Percentiles rank a stretch among this genome's conserved stretches.
phyloP scores from a whole-genome alignment of 495 filamentous ascomycete species.

The Staphylotrichum tortipilum region DNA sequence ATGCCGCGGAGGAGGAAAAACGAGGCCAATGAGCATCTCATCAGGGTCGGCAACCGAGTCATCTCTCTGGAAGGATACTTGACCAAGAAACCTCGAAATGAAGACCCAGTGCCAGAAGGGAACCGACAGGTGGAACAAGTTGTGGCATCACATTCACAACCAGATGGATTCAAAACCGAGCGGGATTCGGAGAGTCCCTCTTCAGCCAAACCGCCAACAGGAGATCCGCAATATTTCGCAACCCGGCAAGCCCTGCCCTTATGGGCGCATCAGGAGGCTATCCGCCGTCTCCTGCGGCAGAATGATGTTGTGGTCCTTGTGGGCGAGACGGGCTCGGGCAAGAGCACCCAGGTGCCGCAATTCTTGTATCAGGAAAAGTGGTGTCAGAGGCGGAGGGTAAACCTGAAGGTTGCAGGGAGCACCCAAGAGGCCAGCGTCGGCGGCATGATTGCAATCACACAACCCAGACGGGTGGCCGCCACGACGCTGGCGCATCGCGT shows the following conservation, averaged over 20 bases:
- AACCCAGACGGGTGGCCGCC: slow-evolving; percentile 88
- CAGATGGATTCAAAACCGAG: too few relatives aligned
- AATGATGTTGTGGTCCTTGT: slow-evolving; percentile 77
- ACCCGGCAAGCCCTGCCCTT: slow-evolving; percentile 64
- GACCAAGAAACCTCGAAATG: slow-evolving; percentile 23
- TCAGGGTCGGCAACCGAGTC: slow-evolving; percentile 32
- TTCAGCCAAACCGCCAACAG: slow-evolving; percentile 1
- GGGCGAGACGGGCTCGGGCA: slow-evolving; percentile 93
- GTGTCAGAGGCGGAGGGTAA: slow-evolving; percentile 54
- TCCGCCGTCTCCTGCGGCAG: slow-evolving; percentile 53
- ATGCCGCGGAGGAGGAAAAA: slow-evolving; percentile 22
- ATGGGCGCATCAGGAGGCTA: slow-evolving; percentile 61
- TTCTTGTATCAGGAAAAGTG: slow-evolving; percentile 74
- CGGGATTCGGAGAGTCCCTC: neutral
- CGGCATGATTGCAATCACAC: slow-evolving; percentile 89
- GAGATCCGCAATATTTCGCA: slow-evolving; percentile 27
- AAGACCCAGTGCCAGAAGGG: too few relatives aligned
- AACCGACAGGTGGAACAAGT: too few relatives aligned
- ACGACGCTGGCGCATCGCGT: slow-evolving; percentile 88
- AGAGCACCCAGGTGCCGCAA: slow-evolving; percentile 93
- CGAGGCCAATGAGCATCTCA: slow-evolving; percentile 15
- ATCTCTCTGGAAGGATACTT: slow-evolving; percentile 37
- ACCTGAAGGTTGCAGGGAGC: slow-evolving; percentile 29
- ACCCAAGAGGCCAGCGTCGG: slow-evolving; percentile 51
- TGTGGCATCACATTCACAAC: too few relatives aligned